phyloP scores from a whole-genome alignment of 106 monocot species.

The Dendrobium catenatum region DNA sequence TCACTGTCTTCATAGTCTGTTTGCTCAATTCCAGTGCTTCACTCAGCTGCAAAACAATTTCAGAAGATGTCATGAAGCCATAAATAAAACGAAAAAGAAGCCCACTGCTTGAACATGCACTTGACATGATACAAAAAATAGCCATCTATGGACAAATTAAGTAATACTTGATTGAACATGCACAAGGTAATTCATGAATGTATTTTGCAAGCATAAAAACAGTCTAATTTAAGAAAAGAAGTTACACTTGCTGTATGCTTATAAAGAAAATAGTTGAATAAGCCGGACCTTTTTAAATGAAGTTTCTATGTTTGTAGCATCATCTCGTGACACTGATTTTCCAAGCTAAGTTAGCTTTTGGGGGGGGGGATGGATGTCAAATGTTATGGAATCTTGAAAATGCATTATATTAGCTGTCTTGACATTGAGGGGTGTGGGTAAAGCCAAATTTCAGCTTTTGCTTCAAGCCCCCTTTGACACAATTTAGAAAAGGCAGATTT shows the following conservation, averaged over 20 bases:
- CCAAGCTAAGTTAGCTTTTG: background rate
- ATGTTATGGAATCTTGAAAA: background rate
- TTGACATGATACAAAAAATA: background rate
- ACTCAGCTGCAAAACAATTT: slow-evolving; percentile 44
- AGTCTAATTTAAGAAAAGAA: background rate
- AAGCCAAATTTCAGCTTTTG: background rate
- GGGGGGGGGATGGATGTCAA: background rate
- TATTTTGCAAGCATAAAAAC: background rate
- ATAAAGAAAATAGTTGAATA: background rate
- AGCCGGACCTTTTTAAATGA: background rate
- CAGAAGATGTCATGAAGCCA: background rate
- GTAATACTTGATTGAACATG: background rate
- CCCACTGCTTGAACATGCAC: background rate
- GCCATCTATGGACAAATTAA: slow-evolving; percentile 2
- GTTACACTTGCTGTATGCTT: background rate
- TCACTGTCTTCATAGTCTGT: slow-evolving; percentile 93
- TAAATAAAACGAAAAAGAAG: background rate
- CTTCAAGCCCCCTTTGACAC: background rate
- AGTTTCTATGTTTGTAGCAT: background rate
- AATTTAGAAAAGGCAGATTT: too few species aligned
- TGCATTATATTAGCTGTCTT: background rate
- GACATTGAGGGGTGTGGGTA: background rate
- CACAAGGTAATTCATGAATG: background rate
- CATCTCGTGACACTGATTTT: background rate
- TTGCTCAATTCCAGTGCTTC: slow-evolving; percentile 96